Percentiles rank a stretch among this genome's conserved stretches.
phyloP scores from a whole-genome alignment of 169 alveolate genomes.

The Plasmodium adleri region DNA sequence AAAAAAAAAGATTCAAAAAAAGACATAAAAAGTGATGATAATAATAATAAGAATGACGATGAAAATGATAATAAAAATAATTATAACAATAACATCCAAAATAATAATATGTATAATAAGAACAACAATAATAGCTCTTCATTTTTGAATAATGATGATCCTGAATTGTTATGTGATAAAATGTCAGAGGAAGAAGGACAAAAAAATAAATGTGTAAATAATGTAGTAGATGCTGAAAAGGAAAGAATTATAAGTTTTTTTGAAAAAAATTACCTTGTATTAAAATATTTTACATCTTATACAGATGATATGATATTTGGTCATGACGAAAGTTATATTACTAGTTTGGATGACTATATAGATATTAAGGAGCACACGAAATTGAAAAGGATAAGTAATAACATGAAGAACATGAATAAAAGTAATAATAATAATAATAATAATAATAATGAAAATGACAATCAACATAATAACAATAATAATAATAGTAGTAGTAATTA shows the following conservation, averaged over 20 bases:
- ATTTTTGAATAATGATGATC: too few species aligned
- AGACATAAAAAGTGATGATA: background rate
- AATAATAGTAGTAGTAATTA: background rate
- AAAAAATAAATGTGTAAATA: background rate
- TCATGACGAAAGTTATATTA: conserved; percentile 11
- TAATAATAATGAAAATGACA: background rate
- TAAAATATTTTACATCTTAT: conserved; percentile 57
- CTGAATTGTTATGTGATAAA: background rate
- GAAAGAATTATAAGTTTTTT: conserved; percentile 47
- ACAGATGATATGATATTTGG: conserved; percentile 11
- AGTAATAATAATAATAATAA: background rate
- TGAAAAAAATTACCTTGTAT: conserved; percentile 37
- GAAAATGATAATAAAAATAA: background rate
- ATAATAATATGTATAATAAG: background rate
- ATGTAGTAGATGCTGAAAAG: conserved; percentile 27
- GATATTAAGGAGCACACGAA: conserved; percentile 32
- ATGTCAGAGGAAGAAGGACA: background rate
- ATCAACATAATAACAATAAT: background rate
- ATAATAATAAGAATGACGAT: background rate
- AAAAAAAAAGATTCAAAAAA: background rate
- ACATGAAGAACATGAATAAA: background rate
- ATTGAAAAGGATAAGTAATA: conserved; percentile 14
- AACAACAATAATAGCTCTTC: too few species aligned
- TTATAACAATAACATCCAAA: background rate
- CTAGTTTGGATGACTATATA: background rate